Percentiles rank a stretch among this genome's conserved stretches.
These are phyloP conservation scores for Phanerochaete carnosa DNA, from an alignment of 768 basidiomycete genomes.

Conservation along the genomic window DNA sequence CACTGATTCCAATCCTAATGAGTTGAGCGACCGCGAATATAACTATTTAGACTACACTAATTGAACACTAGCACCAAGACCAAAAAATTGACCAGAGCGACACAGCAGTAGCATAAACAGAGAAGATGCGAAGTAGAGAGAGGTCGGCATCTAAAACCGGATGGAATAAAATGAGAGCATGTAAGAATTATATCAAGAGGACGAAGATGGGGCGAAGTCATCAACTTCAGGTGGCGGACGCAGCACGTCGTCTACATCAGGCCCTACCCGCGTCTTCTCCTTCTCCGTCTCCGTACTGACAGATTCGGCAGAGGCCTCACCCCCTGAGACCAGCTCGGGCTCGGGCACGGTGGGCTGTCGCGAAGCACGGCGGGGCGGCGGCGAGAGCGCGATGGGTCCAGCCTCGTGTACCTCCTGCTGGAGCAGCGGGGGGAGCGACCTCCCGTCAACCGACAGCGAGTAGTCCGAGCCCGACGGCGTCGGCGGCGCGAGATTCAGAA, in stretches of 20 bases:
- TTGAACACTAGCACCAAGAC: not conserved
- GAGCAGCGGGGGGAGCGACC: not conserved
- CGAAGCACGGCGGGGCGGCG: constrained; percentile 14
- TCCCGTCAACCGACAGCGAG: not conserved
- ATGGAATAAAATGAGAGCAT: constrained; percentile 9
- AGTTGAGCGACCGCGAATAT: not conserved
- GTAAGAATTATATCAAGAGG: not conserved
- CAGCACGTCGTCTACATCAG: not conserved
- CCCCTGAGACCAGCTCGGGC: not conserved
- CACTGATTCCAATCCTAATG: not conserved
- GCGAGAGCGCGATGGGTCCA: constrained; percentile 9
- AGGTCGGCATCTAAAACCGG: constrained; percentile 8
- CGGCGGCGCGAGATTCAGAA: constrained; percentile 33
- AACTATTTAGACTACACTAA: constrained; percentile 4
- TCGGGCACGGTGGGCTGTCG: constrained; percentile 9
- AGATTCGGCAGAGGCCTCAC: not conserved
- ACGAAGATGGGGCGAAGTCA: constrained; percentile 6
- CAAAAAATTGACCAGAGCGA: constrained; percentile 1
- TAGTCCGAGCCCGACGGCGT: constrained; percentile 6
- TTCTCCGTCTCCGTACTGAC: not conserved
- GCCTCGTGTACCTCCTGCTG: constrained; percentile 1
- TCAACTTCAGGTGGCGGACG: constrained; percentile 13
- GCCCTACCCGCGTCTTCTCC: not conserved
- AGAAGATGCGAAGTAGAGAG: constrained; percentile 7
- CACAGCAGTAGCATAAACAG: not conserved